Conservation (phyloP, 441 rosid species). For the Iberis amara region DNA sequence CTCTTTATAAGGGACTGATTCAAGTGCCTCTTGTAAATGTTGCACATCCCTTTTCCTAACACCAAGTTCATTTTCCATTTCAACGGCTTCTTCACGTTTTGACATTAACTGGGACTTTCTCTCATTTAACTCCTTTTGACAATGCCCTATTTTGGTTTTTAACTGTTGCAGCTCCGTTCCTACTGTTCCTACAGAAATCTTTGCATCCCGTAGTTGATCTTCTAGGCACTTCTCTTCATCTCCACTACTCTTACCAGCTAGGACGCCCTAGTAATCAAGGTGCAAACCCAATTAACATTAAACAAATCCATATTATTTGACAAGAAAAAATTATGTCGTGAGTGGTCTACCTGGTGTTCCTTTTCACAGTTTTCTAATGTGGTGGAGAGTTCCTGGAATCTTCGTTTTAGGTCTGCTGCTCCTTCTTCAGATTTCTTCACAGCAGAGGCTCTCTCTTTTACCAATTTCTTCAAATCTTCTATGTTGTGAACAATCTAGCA, state of each 20-base stretch:
- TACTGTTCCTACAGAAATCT: slow-evolving; percentile 78
- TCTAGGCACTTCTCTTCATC: slow-evolving; percentile 95
- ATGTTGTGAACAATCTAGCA: slow-evolving; percentile 58
- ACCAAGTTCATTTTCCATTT: slow-evolving; percentile 69
- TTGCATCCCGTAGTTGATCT: slow-evolving; percentile 93
- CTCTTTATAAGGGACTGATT: slow-evolving; percentile 61
- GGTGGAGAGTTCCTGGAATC: slow-evolving; percentile 64
- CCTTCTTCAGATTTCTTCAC: slow-evolving; percentile 82
- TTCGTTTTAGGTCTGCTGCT: slow-evolving; percentile 61
- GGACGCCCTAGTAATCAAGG: slow-evolving; percentile 57
- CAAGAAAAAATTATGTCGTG: not conserved
- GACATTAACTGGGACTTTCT: slow-evolving; percentile 62
- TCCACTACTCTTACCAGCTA: slow-evolving; percentile 93
- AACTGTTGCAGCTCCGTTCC: slow-evolving; percentile 85
- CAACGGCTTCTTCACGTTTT: slow-evolving; percentile 72
- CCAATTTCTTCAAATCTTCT: slow-evolving; percentile 71
- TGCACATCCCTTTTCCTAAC: slow-evolving; percentile 65
- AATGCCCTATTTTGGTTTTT: slow-evolving; percentile 77
- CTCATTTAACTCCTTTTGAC: slow-evolving; percentile 80
- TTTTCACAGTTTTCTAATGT: slow-evolving; percentile 70
- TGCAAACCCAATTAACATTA: slow-evolving; percentile 26
- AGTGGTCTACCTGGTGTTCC: slow-evolving; percentile 84
- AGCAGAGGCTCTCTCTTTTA: slow-evolving; percentile 68
- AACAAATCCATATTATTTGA: not conserved
- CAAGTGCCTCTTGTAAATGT: slow-evolving; percentile 46